Evolutionary conservation across 1,139 yeast genomes (phyloP), one percentile per base, ranked within the genome.

Genomic region (Debaryomycetaceae sp.): DNA sequence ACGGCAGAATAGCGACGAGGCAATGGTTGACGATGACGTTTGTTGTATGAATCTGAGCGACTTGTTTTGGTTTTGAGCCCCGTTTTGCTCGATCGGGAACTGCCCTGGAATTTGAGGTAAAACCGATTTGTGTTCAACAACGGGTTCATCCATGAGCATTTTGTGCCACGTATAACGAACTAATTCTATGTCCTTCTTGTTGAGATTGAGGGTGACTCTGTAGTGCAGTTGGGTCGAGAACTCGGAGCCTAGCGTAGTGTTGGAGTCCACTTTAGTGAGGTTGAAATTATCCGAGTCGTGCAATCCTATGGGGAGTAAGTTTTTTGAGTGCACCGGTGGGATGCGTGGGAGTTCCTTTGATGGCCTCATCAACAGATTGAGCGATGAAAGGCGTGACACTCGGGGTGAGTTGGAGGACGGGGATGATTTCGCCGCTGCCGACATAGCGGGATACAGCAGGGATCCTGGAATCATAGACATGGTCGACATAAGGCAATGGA

Each of bases 1-100:
- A 36, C 76, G 70, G 42, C 79, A 75, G 48, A 80, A 74, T 24
- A 72, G 51, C 7, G 77, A 67, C 10, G 70, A 61, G 2, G 76
- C 73, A 23, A 67, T 53, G 8, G 55, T 41, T 23, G 53, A 41
- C 2, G 58, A 51, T n/a, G 47, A 39, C 22, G 49, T 40, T 12
- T 43, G 33, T 28, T 36, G 41, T 29, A 41, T 32, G 26, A 39
- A 38, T 29, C 38, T 36, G 36, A 35, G 37, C 31, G 30, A 32
- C 44, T 44, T 30, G 40, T 26, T 31, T 34, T 5, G 38, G 9
- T 22, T 22, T 22, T 22, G 25, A 6, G 26, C n/a, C 8, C n/a
- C 22, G 21, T 25, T 28, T 18, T 30, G 18, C 28, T 25, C 27
- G 35, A 25, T 35, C 16, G 35, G 48, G 27, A 52, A 52, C 4